Conservation (phyloP, 2,329 filamentous ascomycete genomes). For the Epichloe baconii region DNA sequence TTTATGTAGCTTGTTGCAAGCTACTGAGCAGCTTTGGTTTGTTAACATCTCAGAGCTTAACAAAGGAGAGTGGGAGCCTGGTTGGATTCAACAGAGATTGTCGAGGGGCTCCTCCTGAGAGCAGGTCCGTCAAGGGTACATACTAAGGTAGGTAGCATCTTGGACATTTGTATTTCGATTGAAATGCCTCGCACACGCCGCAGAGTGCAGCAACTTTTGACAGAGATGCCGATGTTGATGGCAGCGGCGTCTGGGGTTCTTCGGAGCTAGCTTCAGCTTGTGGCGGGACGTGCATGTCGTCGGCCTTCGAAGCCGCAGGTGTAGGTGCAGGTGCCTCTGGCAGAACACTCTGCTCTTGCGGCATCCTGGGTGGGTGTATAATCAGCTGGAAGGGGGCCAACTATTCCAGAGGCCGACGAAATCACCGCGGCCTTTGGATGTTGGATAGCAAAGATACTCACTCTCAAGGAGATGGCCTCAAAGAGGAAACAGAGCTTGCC, state of each 20-base stretch:
- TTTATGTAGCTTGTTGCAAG: slow-evolving; percentile 40
- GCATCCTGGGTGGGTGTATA: slow-evolving; percentile 1
- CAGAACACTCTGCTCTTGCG: background rate
- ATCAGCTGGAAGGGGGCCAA: background rate
- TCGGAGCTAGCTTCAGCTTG: background rate
- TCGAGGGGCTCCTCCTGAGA: too few species aligned
- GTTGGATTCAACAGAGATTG: too few species aligned
- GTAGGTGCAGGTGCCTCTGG: background rate
- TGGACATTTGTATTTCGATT: slow-evolving; percentile 51
- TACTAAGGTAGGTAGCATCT: slow-evolving; percentile 46
- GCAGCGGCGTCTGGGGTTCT: background rate
- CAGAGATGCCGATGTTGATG: background rate
- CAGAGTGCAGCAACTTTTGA: slow-evolving; percentile 22
- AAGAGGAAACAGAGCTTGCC: background rate
- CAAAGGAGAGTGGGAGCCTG: too few species aligned
- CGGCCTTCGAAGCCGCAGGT: background rate
- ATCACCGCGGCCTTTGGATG: too few species aligned
- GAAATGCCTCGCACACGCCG: slow-evolving; percentile 36
- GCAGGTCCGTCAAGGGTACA: slow-evolving; percentile 14
- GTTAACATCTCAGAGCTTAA: background rate
- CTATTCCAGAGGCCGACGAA: too few species aligned
- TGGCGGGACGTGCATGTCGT: background rate
- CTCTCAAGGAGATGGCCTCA: background rate
- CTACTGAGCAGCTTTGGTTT: slow-evolving; percentile 41
- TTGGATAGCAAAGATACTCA: too few species aligned